Percentiles rank a stretch among this genome's conserved stretches.
Conservation (phyloP, 371 early-diverging fungal genomes). For the Mortierella sp. region DNA sequence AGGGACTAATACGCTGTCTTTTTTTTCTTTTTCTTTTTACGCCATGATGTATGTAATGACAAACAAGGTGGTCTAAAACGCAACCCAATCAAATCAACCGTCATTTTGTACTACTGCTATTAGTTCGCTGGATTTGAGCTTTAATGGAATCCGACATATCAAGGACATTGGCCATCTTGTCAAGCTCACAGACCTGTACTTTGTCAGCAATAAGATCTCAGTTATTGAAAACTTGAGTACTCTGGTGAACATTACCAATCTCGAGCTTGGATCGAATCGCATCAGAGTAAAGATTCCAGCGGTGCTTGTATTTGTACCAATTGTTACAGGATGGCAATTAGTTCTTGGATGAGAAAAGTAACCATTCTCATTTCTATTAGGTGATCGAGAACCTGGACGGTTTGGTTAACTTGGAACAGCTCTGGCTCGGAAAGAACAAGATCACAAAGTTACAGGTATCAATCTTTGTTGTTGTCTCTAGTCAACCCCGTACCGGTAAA, state of each 20-base stretch:
- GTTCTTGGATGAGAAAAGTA: too few relatives aligned
- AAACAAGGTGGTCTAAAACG: too few relatives aligned
- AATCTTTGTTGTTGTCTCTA: neutral
- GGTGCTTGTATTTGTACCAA: too few relatives aligned
- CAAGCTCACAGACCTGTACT: conserved; percentile 74
- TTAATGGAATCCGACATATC: conserved; percentile 88
- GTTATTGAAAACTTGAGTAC: conserved; percentile 79
- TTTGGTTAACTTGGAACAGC: conserved; percentile 83
- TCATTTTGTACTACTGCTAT: too few relatives aligned
- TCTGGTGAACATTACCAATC: conserved; percentile 75
- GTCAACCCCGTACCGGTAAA: too few relatives aligned
- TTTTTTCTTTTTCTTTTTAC: neutral
- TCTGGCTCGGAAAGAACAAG: conserved; percentile 98
- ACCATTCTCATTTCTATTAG: too few relatives aligned
- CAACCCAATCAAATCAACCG: too few relatives aligned
- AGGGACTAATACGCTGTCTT: neutral
- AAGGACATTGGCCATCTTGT: conserved; percentile 68
- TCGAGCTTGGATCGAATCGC: conserved; percentile 96
- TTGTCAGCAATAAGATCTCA: conserved; percentile 88
- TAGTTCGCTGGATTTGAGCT: conserved; percentile 90
- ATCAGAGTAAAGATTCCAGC: conserved; percentile 87
- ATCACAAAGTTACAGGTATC: conserved; percentile 82
- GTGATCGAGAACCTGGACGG: conserved; percentile 84
- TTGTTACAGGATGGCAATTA: too few relatives aligned
- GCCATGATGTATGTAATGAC: too few relatives aligned